Base-by-base conservation (phyloP, 1,284 basidiomycete genomes). In the Bjerkandera adusta region DNA sequence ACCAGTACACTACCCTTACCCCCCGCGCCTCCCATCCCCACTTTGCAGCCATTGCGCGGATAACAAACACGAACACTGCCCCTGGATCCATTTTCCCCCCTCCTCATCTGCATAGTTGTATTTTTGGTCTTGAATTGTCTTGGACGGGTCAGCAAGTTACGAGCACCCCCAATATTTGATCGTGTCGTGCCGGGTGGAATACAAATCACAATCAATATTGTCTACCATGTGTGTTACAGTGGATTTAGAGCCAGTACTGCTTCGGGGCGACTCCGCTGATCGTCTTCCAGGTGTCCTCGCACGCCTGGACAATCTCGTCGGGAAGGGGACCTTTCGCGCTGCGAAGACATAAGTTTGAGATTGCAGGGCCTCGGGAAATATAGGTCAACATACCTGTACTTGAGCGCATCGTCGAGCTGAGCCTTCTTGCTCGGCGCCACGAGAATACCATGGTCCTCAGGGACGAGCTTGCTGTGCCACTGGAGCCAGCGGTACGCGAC, bases 271-370 rank as follows among this genome's bases (percentile, higher is more conserved):
- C n/a, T 15, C 37, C 65, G 15, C 69, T 71, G 3, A 77, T 73
- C 15, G 73, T 64, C 43, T 55, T 58, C 58, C 71, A 72, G 5
- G 78, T 77, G 52, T 76, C 68, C 48, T 81, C 74, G n/a, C 81
- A 62, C 36, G 70, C 70, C 41, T 72, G 58, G 18, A 78, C 58
- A 13, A 82, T 70, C 16, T 75, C 73, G 36, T 75, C 64, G 0
- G 76, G 72, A 13, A 79, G 60, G 11, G 77, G 75, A 0, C 76
- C 77, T 53, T 73, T 72, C 60, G 75, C 73, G 25, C 43, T 30
- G 22, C 7, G 8, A 36, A n/a, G 3, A 4, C 10, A 7, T 10
- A 7, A 22, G n/a, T 43, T 8, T 11, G 13, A 42, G 8, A 13
- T 12, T 8, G 16, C 12, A 25, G 21, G 8, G n/a, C 10, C n/a